These are phyloP conservation scores for Exophiala spinifera DNA, from an alignment of 2,329 filamentous ascomycete species.

Conservation along the genomic window DNA sequence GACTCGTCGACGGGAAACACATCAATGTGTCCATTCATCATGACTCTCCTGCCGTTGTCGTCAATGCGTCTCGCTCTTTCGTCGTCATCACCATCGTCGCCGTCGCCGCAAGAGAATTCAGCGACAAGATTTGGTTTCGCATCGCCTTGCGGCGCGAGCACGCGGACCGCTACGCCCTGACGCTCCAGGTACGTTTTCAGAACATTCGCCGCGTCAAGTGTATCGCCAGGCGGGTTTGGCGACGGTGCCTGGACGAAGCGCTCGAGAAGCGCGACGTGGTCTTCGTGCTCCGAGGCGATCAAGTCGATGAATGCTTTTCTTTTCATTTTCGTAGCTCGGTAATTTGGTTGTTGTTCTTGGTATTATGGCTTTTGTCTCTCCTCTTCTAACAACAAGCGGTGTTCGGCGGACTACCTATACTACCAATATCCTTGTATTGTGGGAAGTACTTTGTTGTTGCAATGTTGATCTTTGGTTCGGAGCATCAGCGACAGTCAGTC, in stretches of 20 bases:
- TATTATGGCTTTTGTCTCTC: too few relatives aligned
- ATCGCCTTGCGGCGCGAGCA: constrained; percentile 32
- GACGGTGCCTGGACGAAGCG: constrained; percentile 36
- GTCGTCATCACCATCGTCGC: neutral
- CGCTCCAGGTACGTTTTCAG: constrained; percentile 32
- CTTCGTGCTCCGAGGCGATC: constrained; percentile 23
- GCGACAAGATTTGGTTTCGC: constrained; percentile 38
- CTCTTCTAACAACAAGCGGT: too few relatives aligned
- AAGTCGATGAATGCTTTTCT: neutral
- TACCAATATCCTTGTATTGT: too few relatives aligned
- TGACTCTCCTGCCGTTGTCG: constrained; percentile 26
- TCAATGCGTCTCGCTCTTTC: neutral
- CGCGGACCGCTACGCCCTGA: constrained; percentile 27
- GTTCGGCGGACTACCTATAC: too few relatives aligned
- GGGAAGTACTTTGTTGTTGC: too few relatives aligned
- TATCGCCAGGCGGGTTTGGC: constrained; percentile 41
- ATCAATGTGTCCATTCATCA: constrained; percentile 46
- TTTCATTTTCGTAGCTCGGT: neutral
- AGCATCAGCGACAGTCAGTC: too few relatives aligned
- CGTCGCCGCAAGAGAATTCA: constrained; percentile 27
- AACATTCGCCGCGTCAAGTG: constrained; percentile 35
- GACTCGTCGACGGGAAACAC: constrained; percentile 39
- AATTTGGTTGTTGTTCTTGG: too few relatives aligned
- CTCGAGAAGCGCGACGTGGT: constrained; percentile 35
- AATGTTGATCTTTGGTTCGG: too few relatives aligned